Conservation (phyloP, 2,329 filamentous ascomycete species). For the Sporothrix mexicana region DNA sequence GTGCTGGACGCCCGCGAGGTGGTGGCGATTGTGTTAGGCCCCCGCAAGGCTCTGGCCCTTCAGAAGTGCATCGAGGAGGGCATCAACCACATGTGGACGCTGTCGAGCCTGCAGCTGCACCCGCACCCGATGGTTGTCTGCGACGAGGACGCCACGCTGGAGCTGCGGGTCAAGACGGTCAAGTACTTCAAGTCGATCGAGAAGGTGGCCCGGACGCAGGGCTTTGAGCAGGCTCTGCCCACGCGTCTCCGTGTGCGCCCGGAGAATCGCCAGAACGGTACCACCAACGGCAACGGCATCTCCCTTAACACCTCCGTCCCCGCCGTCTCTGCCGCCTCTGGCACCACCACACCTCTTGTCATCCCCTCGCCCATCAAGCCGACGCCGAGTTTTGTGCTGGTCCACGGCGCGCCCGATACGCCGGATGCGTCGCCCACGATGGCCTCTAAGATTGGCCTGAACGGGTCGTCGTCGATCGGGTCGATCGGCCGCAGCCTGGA, state of each 20-base stretch:
- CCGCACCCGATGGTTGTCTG: constrained; percentile 75
- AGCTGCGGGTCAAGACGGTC: constrained; percentile 69
- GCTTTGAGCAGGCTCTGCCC: constrained; percentile 55
- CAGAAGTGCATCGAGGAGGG: constrained; percentile 76
- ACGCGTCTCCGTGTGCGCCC: constrained; percentile 59
- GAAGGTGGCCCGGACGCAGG: constrained; percentile 55
- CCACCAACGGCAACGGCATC: constrained; percentile 41
- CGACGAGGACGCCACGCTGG: constrained; percentile 72
- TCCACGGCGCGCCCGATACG: constrained; percentile 48
- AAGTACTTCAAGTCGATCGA: constrained; percentile 69
- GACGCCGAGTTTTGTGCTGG: constrained; percentile 40
- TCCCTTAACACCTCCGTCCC: constrained; percentile 35
- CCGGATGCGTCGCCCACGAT: constrained; percentile 52
- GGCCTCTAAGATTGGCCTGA: constrained; percentile 47
- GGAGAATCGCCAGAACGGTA: constrained; percentile 49
- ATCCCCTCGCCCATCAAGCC: constrained; percentile 35
- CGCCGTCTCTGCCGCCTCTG: constrained; percentile 38
- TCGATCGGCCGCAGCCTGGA: background rate
- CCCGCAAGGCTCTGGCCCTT: constrained; percentile 73
- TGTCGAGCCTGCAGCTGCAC: constrained; percentile 75
- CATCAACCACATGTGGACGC: constrained; percentile 81
- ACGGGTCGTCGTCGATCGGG: background rate
- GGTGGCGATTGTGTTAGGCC: constrained; percentile 74
- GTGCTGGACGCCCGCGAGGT: constrained; percentile 74
- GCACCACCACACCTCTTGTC: constrained; percentile 34